Percentiles rank a stretch among this genome's conserved stretches.
Conservation (phyloP, 164 flowering plant genomes). For the Sextonia rubra region DNA sequence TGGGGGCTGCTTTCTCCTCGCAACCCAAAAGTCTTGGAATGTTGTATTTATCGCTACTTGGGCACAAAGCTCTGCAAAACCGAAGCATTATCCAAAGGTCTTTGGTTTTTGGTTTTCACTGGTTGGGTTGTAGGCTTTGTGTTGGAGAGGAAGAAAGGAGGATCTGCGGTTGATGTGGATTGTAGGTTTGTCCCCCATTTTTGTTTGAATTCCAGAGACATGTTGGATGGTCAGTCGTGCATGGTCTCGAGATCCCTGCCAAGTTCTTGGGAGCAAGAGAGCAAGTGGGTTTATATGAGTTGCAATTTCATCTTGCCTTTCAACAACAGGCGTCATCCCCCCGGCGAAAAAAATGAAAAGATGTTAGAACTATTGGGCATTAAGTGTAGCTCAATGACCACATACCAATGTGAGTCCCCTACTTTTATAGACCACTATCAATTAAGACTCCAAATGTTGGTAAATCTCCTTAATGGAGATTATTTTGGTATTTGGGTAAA, state of each 20-base stretch:
- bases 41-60: not conserved
- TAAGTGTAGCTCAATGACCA: too few relatives aligned
- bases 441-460: too few relatives aligned
- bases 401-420: too few relatives aligned
- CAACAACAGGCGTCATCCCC: constrained; percentile 27
- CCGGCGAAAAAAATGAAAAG: constrained; percentile 21
- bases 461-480: too few relatives aligned
- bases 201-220: constrained; percentile 12
- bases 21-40: not conserved
- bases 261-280: constrained; percentile 28
- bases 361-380: too few relatives aligned
- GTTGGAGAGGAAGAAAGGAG: constrained; percentile 14
- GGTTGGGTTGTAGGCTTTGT: constrained; percentile 11
- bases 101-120: constrained; percentile 1
- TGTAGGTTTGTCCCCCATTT: not conserved
- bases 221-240: constrained; percentile 30
- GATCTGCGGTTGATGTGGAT: constrained; percentile 11
- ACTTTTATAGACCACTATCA: too few relatives aligned
- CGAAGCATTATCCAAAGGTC: too few relatives aligned
- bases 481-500: too few relatives aligned
- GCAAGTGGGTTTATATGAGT: constrained; percentile 25
- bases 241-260: constrained; percentile 25
- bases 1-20: not conserved
- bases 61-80: not conserved
- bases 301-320: constrained; percentile 16